Percentiles rank a stretch among this genome's conserved stretches.
Evolutionary conservation across 495 filamentous ascomycete genomes (phyloP).

Genomic region (Neurospora cerealis): DNA sequence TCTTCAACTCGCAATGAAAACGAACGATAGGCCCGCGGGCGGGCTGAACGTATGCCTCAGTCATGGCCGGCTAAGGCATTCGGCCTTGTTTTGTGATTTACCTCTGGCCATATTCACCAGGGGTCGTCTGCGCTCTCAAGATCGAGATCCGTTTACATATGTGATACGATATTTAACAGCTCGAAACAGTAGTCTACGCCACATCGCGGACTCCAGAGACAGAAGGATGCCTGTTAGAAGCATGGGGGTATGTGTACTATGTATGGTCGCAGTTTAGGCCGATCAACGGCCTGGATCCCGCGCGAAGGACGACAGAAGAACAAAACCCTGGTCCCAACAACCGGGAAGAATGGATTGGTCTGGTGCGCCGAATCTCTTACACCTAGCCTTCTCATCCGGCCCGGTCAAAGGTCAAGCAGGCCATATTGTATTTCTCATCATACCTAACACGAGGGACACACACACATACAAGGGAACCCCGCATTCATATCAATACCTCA

Average conservation of each 20-base stretch:
- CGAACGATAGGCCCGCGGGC: background rate
- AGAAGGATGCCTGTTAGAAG: background rate
- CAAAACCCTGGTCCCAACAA: background rate
- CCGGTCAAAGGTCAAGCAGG: background rate
- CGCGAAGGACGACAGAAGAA: background rate
- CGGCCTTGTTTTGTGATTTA: background rate
- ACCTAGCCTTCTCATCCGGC: background rate
- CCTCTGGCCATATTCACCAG: background rate
- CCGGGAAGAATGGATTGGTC: background rate
- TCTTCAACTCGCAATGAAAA: background rate
- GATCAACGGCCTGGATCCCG: background rate
- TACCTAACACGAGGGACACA: background rate
- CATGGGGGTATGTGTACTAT: background rate
- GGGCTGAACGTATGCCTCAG: too few species aligned
- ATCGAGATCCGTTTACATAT: background rate
- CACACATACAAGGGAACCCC: background rate
- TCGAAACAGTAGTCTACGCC: background rate
- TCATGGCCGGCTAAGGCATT: background rate
- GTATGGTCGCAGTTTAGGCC: background rate
- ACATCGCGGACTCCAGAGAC: background rate
- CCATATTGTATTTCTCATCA: background rate
- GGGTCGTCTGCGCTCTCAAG: background rate
- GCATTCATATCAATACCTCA: background rate
- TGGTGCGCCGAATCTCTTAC: background rate
- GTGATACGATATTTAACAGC: background rate